These are phyloP conservation scores for Acacia acuminata DNA, from an alignment of 306 rosid species.

Conservation along the genomic window DNA sequence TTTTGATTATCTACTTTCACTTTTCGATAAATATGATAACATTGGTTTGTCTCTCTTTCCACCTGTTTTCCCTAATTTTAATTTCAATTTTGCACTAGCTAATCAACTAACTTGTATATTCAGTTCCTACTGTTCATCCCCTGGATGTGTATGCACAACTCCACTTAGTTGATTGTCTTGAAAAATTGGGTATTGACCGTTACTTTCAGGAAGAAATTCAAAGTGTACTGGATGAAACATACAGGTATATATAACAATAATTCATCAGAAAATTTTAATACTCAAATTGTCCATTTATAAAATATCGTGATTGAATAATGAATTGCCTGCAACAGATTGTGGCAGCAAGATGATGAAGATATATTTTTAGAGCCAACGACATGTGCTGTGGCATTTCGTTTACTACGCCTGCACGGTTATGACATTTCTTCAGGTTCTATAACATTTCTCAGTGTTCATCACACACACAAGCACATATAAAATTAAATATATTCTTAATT, in stretches of 20 bases:
- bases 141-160: conserved; percentile 37
- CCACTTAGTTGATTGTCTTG: conserved; percentile 13
- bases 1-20: conserved; percentile 43
- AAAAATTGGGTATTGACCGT: not conserved
- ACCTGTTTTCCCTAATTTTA: not conserved
- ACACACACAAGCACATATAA: too few species aligned
- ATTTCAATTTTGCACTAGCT: not conserved
- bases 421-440: conserved; percentile 17
- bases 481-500: not conserved
- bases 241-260: conserved; percentile 37
- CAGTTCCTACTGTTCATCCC: conserved; percentile 84
- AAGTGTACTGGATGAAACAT: conserved; percentile 68
- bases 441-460: not conserved
- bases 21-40: conserved; percentile 44
- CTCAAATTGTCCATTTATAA: not conserved
- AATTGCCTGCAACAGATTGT: conserved; percentile 45
- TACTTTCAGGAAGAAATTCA: conserved; percentile 25
- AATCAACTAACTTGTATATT: not conserved
- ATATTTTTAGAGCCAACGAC: not conserved
- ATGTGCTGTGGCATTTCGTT: not conserved
- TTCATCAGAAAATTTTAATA: conserved; percentile 4
- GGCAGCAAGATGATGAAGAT: conserved; percentile 53
- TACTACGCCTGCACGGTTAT: conserved; percentile 23
- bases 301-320: not conserved
- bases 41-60: conserved; percentile 38